Conservation (phyloP, 2,329 filamentous ascomycete species). For the Fusarium sp. region DNA sequence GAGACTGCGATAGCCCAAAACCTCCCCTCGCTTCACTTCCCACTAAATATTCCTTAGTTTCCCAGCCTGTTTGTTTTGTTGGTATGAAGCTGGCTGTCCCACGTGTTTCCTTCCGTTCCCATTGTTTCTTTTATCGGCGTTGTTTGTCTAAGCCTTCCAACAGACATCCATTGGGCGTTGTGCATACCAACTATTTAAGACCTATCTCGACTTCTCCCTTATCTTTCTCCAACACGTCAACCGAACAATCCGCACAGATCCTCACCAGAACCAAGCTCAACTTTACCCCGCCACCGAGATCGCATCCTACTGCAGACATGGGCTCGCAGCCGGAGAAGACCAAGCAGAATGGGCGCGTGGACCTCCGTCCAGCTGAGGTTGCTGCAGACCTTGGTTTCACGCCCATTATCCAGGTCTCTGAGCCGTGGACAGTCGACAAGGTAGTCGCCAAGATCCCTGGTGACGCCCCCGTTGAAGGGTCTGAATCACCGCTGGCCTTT, state of each 20-base stretch:
- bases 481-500: slow-evolving; percentile 84
- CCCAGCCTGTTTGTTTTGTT: slow-evolving; percentile 3
- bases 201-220: not conserved
- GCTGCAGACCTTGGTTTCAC: slow-evolving; percentile 50
- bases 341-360: slow-evolving; percentile 31
- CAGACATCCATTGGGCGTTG: slow-evolving; percentile 5
- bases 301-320: slow-evolving; percentile 38
- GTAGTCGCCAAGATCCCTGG: slow-evolving; percentile 75
- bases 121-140: slow-evolving; percentile 25
- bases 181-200: not conserved
- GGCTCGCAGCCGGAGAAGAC: slow-evolving; percentile 44
- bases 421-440: slow-evolving; percentile 67
- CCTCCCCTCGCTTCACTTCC: slow-evolving; percentile 7
- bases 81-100: not conserved
- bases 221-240: slow-evolving; percentile 1
- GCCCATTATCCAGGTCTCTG: slow-evolving; percentile 55
- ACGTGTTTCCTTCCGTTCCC: not conserved
- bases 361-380: slow-evolving; percentile 30
- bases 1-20: not conserved
- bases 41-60: slow-evolving; percentile 13
- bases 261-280: slow-evolving; percentile 12
- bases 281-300: slow-evolving; percentile 30
- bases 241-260: not conserved
- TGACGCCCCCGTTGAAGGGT: slow-evolving; percentile 65
- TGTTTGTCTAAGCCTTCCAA: not conserved